phyloP scores from a whole-genome alignment of 768 basidiomycete genomes.

The Myochromella boudieri region DNA sequence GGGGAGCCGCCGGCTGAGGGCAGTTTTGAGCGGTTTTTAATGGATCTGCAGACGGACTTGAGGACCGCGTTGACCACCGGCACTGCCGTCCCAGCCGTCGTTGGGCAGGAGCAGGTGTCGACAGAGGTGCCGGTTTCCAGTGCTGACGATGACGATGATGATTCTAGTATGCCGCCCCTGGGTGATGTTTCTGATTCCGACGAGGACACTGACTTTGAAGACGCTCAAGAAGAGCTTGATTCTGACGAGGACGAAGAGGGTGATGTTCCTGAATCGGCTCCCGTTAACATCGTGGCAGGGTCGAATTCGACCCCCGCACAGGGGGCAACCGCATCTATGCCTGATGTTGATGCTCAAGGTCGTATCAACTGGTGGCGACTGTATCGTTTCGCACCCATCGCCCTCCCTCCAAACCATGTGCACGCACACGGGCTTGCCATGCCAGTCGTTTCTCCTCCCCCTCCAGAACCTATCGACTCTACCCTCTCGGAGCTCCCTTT shows the following conservation, averaged over 20 bases:
- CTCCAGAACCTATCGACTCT: slow-evolving; percentile 10
- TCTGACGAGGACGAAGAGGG: slow-evolving; percentile 14
- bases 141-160: background rate
- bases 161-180: slow-evolving; percentile 28
- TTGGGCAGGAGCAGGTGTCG: background rate
- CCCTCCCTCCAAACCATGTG: slow-evolving; percentile 25
- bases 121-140: background rate
- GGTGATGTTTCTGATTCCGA: slow-evolving; percentile 36
- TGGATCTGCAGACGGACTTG: slow-evolving; percentile 76
- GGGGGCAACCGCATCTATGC: background rate
- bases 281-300: too few species aligned
- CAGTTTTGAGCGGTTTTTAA: slow-evolving; percentile 79
- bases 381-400: slow-evolving; percentile 77
- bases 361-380: slow-evolving; percentile 81
- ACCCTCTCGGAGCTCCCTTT: slow-evolving; percentile 20
- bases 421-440: slow-evolving; percentile 17
- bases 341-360: slow-evolving; percentile 27
- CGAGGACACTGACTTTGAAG: slow-evolving; percentile 33
- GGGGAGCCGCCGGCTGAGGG: slow-evolving; percentile 46
- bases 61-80: slow-evolving; percentile 51
- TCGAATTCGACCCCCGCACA: background rate
- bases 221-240: slow-evolving; percentile 28
- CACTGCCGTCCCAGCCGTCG: background rate
- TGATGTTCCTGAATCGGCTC: too few species aligned
- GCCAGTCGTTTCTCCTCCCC: slow-evolving; percentile 12